Base-by-base conservation (phyloP, 345 rosid species). In the Syzygium grande region DNA sequence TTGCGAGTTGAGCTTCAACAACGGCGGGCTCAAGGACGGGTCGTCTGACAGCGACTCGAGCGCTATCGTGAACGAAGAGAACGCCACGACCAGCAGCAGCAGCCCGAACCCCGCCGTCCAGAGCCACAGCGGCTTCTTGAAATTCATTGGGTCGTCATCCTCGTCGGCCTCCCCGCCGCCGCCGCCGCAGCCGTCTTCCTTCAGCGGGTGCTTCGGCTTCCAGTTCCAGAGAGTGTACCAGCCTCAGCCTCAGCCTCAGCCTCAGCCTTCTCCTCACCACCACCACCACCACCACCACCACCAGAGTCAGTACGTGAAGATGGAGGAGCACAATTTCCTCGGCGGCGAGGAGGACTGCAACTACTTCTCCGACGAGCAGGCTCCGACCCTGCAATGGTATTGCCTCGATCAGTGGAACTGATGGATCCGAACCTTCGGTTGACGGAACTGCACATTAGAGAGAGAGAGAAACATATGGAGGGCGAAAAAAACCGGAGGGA, bases 41-140 rank as follows among this genome's bases (percentile, higher is more conserved):
- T 95, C 98, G 3, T 95, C 99, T 2, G 99, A 96, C 53, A 96
- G 99, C 56, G 99, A 96, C 85, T 95, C 98, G 9, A 95, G 99
- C 85, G 99, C 98, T 1, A 91, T 97, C 88, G 85, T 97, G 43
- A 97, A 95, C 84, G 98, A 95, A 41, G 96, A 95, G 30, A 94
- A 91, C 89, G 51, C 78, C 49, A 34, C 77, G 52, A 87, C 80
- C 87, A 93, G 94, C 58, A 94, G 92, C 90, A 59, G 78, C 86
- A 95, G 94, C 92, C 94, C 97, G 3, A 94, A 90, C 90, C 84
- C 68, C 2, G 68, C 87, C 17, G 77, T 89, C 80, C 83, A 73
- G 83, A 73, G 83, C 83, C 83, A 73, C 27, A 14, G 83, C 49
- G 49, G 83, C 0, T 73, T 73, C 83, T 38, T 73, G 49, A 38